Evolutionary conservation across 2,329 filamentous ascomycete species (phyloP), one percentile per base, ranked within the genome.

Genomic region (Colletotrichum truncatum): DNA sequence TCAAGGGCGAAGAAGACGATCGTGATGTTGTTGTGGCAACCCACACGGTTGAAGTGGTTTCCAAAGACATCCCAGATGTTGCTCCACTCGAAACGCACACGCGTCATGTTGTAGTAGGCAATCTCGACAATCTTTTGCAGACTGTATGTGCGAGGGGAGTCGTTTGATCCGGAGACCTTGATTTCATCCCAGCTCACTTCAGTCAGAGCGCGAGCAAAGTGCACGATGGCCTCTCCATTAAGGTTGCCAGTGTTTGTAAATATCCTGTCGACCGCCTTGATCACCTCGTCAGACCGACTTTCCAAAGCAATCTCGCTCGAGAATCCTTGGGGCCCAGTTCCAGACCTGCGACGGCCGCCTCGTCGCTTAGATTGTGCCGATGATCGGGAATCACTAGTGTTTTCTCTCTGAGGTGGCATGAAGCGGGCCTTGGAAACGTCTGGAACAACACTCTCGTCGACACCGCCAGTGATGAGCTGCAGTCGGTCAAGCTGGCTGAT

Each of bases 171-270:
- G 0, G 96, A 98, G 4, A 96, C 97, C 75, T 97, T 95, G 73
- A 99, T 99, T 78, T 99, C 96, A 74, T 98, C 95, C 96, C 96
- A 98, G 78, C 95, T 98, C 69, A 99, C 95, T 75, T 98, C 94
- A 7, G 93, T 97, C 64, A 99, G 81, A 0, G 96, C 94, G 60
- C 90, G 90, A 53, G 97, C 95, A 76, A 99, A 99, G 76, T 97
- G 91, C 1, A 98, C 92, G 73, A 99, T 99, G 3, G 95, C 94
- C 70, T 98, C 94, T 64, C 94, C 94, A 4, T 92, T 94, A 3
- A 99, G 85, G 71, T 97, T 94, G 8, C 94, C 95, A 0, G 96
- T 98, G 74, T 97, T 97, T 49, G 94, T 97, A 75, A 99, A 99
- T 72, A 99, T 98, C 38, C 93, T 88, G 77, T 99, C 97, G 4